phyloP scores from a whole-genome alignment of 2,329 filamentous ascomycete species.

The Aspergillus hortae region DNA sequence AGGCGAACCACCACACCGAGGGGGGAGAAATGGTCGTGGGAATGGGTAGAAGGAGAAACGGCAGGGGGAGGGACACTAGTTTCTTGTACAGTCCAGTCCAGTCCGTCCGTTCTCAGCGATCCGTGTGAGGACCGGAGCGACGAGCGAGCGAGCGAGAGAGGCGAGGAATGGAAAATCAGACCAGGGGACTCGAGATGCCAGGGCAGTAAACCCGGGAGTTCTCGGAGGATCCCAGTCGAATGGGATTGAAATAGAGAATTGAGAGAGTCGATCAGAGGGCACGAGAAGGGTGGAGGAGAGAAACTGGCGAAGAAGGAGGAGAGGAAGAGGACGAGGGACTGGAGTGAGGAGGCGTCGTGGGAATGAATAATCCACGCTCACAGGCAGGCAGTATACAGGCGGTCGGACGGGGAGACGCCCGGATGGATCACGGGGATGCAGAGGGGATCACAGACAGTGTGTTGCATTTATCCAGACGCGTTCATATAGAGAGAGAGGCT shows the following conservation, averaged over 20 bases:
- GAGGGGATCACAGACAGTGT: not conserved
- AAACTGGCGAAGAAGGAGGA: not conserved
- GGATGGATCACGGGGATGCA: slow-evolving; percentile 11
- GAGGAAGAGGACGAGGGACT: not conserved
- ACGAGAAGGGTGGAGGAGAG: not conserved
- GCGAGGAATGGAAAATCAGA: not conserved
- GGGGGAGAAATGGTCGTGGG: not conserved
- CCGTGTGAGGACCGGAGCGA: not conserved
- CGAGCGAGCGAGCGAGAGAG: not conserved
- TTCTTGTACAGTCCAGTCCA: no score
- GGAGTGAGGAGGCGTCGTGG: slow-evolving; percentile 3
- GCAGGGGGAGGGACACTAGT: not conserved
- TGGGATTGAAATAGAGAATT: not conserved
- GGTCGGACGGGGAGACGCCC: not conserved
- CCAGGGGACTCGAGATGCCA: slow-evolving; percentile 1
- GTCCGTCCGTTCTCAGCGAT: not conserved
- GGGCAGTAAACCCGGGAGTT: not conserved
- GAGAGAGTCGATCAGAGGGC: not conserved
- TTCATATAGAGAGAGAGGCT: not conserved
- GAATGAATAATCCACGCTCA: slow-evolving; percentile 10
- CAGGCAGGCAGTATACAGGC: not conserved
- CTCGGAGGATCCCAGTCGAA: not conserved
- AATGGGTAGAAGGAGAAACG: not conserved
- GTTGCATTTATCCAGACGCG: not conserved
- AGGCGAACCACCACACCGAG: not conserved